phyloP scores from a whole-genome alignment of 345 rosid species.

The Luvunga scandens region DNA sequence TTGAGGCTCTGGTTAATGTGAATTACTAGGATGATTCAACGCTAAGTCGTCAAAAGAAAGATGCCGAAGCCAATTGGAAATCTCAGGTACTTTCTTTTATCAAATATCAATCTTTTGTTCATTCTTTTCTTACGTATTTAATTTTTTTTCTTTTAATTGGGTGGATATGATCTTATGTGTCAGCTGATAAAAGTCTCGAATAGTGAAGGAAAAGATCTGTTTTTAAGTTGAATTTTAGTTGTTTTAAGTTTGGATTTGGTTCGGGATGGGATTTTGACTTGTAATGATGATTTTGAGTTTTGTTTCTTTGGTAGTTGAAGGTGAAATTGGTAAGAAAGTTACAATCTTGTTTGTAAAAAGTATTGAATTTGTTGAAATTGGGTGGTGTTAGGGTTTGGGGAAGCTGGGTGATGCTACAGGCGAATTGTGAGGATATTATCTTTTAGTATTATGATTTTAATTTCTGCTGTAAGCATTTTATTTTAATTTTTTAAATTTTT shows the following conservation, averaged over 20 bases:
- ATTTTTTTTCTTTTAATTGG: neutral
- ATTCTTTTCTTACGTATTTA: neutral
- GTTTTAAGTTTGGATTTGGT: neutral
- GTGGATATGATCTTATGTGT: neutral
- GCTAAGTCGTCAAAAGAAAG: slow-evolving; percentile 84
- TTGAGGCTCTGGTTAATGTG: neutral
- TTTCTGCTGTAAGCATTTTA: neutral
- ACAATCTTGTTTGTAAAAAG: neutral
- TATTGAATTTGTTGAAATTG: neutral
- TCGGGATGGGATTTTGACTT: neutral
- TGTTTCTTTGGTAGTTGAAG: neutral
- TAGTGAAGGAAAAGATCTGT: neutral
- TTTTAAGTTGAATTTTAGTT: neutral
- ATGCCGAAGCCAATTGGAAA: slow-evolving; percentile 97
- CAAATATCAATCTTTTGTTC: neutral
- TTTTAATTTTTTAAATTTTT: too few species aligned
- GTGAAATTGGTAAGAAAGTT: neutral
- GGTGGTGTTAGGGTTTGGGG: neutral
- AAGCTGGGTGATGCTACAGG: neutral
- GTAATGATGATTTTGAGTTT: neutral
- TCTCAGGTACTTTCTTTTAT: slow-evolving; percentile 52
- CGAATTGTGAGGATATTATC: neutral
- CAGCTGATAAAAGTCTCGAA: neutral
- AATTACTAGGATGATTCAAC: slow-evolving; percentile 75
- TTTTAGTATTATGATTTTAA: neutral